A percentile compares a stretch with the other conserved stretches of the same genome.
Conservation (phyloP, 306 rosid genomes). For the Corylus heterophylla region DNA sequence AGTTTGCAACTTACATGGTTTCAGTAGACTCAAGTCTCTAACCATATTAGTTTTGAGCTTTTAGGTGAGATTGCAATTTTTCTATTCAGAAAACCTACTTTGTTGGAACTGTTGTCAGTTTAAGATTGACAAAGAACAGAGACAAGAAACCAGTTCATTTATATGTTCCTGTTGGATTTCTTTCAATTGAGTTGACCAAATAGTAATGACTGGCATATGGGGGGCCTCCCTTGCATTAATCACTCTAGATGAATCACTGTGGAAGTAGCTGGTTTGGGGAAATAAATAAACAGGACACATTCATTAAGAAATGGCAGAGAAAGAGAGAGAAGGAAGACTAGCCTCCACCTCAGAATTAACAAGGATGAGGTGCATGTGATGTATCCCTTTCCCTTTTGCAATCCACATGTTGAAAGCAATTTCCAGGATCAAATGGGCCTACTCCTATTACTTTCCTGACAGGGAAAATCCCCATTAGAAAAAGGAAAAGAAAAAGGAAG, state of each 20-base stretch:
- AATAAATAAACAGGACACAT: conserved; percentile 1
- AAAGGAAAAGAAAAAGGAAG: conserved; percentile 17
- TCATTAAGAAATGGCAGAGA: background rate
- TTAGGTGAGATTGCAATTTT: background rate
- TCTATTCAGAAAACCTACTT: background rate
- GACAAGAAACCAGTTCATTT: background rate
- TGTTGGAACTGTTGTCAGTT: background rate
- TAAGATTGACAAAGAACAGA: background rate
- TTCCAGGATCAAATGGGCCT: conserved; percentile 32
- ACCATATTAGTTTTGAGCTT: background rate
- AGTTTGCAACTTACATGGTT: background rate
- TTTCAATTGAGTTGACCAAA: conserved; percentile 1
- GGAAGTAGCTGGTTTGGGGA: background rate
- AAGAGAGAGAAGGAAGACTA: background rate
- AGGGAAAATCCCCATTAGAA: conserved; percentile 20
- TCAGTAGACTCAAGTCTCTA: background rate
- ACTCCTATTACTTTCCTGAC: conserved; percentile 27
- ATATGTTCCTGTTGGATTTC: conserved; percentile 12
- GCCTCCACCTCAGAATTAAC: conserved; percentile 28
- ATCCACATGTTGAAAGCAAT: conserved; percentile 27
- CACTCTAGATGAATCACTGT: background rate
- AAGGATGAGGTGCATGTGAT: conserved; percentile 48
- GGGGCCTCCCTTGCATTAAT: conserved; percentile 6
- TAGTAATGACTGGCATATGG: conserved; percentile 4
- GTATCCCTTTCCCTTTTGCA: conserved; percentile 12